phyloP scores from a whole-genome alignment of 116 monocot genomes.

The Zostera marina region DNA sequence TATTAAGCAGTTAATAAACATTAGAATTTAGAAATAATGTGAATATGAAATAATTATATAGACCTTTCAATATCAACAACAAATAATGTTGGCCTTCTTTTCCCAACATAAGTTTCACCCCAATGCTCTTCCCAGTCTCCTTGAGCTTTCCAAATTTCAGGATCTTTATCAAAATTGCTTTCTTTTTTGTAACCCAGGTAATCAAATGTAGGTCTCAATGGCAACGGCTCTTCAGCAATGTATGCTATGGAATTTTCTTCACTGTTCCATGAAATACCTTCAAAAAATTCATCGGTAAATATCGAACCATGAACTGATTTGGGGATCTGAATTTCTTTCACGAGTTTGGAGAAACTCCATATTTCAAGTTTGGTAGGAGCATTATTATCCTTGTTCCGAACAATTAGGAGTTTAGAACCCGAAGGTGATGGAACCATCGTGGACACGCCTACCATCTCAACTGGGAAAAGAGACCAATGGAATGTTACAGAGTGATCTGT shows the following conservation, averaged over 20 bases:
- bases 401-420: slow-evolving; percentile 65
- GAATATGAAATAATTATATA: not conserved
- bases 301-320: slow-evolving; percentile 63
- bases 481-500: slow-evolving; percentile 34
- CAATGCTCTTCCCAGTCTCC: slow-evolving; percentile 94
- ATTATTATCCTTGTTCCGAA: slow-evolving; percentile 65
- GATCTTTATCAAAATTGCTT: slow-evolving; percentile 45
- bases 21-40: not conserved
- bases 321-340: slow-evolving; percentile 73
- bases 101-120: slow-evolving; percentile 93
- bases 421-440: slow-evolving; percentile 80
- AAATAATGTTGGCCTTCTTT: slow-evolving; percentile 64
- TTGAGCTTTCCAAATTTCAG: slow-evolving; percentile 76
- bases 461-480: slow-evolving; percentile 82
- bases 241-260: slow-evolving; percentile 75
- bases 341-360: slow-evolving; percentile 47
- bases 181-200: slow-evolving; percentile 55
- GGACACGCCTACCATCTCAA: slow-evolving; percentile 63
- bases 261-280: slow-evolving; percentile 88
- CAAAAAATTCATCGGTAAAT: slow-evolving; percentile 90
- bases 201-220: slow-evolving; percentile 48
- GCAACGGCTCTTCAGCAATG: slow-evolving; percentile 79
- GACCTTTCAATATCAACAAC: slow-evolving; percentile 56
- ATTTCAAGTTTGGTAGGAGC: slow-evolving; percentile 67
- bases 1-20: not conserved